Base-by-base conservation (phyloP, 441 rosid species). In the Pelargonium australe region DNA sequence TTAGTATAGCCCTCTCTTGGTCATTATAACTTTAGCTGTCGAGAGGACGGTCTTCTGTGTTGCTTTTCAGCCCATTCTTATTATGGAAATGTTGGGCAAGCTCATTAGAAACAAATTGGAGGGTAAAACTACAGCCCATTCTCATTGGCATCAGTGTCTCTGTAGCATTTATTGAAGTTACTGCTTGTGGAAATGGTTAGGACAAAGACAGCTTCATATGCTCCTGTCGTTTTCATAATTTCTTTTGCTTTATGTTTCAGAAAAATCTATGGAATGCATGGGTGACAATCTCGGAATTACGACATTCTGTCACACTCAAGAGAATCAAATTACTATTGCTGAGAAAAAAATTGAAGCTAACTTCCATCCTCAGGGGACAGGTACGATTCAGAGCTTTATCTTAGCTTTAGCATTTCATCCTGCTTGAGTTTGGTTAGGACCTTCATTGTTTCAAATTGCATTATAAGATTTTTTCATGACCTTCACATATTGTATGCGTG, bases 241-340 rank as follows among this genome's bases (percentile, higher is more conserved):
- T 8, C 43, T 41, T 64, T 72, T 44, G 31, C 10, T 20, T 47
- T 79, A 63, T 79, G 23, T 75, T 67, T 68, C 83, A 88, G 94
- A 88, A 79, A 86, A 80, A 57, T 72, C 45, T 88, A 40, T 86
- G 94, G 94, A 83, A 85, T 78, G 86, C 85, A 63, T 86, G 91
- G 94, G 80, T 86, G 77, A 81, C 85, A 71, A 83, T 83, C 73
- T 86, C 87, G 40, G 89, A 86, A 58, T 75, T 88, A 60, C 80
- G 84, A 51, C 87, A 84, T 76, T 75, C 85, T 40, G 89, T 86
- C 73, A 84, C 85, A 76, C 78, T 88, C 60, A 85, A 83, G 78
- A 83, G 82, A 78, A 77, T 85, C 76, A 86, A 85, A 82, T 80
- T 88, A 67, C 87, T 86, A 6, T 72, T 86, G 81, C 71, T 85